Percentiles rank a stretch among this genome's conserved stretches.
phyloP scores from a whole-genome alignment of 2,329 filamentous ascomycete species.

The Thelonectria rubi region DNA sequence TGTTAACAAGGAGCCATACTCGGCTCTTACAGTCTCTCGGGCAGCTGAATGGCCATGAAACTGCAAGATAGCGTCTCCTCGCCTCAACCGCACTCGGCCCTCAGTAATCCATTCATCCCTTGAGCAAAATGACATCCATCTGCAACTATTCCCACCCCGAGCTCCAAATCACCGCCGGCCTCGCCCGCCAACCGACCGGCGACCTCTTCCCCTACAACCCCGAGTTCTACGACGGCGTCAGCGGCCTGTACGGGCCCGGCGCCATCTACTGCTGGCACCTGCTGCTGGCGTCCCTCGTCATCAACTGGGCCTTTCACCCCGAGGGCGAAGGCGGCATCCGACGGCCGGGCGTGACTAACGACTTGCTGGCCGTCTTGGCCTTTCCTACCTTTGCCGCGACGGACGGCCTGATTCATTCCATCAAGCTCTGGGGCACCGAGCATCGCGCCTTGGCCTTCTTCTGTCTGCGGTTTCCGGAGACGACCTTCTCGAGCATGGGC shows the following conservation, averaged over 20 bases:
- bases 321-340: not conserved
- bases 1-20: too few species aligned
- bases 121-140: slow-evolving; percentile 11
- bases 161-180: slow-evolving; percentile 1
- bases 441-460: slow-evolving; percentile 19
- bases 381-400: slow-evolving; percentile 18
- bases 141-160: slow-evolving; percentile 23
- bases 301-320: slow-evolving; percentile 4
- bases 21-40: too few species aligned
- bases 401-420: slow-evolving; percentile 8
- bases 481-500: not conserved
- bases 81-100: too few species aligned
- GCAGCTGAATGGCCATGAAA: too few species aligned
- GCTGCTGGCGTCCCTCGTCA: slow-evolving; percentile 3
- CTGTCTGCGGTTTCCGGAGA: slow-evolving; percentile 17
- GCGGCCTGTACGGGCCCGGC: slow-evolving; percentile 18
- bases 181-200: slow-evolving; percentile 2
- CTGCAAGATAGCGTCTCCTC: too few species aligned
- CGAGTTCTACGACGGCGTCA: slow-evolving; percentile 17
- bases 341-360: slow-evolving; percentile 9
- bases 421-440: not conserved
- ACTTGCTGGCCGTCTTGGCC: slow-evolving; percentile 15
- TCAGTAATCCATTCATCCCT: too few species aligned
- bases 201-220: slow-evolving; percentile 20
- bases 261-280: slow-evolving; percentile 17